Base-by-base conservation (phyloP, 495 filamentous ascomycete genomes). In the Daldinia vernicosa region DNA sequence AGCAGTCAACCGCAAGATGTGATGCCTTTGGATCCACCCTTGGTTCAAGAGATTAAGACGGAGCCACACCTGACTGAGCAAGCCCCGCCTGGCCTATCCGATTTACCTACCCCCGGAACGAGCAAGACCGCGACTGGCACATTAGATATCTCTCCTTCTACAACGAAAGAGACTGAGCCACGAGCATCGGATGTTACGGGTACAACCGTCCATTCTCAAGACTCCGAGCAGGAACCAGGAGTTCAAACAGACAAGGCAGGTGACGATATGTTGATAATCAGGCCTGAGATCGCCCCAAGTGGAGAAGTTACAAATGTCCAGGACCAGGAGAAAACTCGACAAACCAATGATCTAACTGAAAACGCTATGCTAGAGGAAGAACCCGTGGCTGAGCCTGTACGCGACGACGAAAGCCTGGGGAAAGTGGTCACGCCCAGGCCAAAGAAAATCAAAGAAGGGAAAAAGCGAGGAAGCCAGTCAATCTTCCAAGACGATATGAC, bases 401-500 rank as follows among this genome's bases (percentile, higher is more conserved):
- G 30, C 50, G 60, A 70, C 8, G 47, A 71, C 27, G 61, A 61
- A 26, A 24, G 26, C 50, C 24, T 39, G 15, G 69, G 71, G 33
- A 17, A 47, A 17, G 39, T 45, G 22, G 43, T 24, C 35, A 43
- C 65, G 39, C 30, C 39, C 27, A 79, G 76, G 57, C 76, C 78
- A 30, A 75, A 77, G 63, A 76, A 80, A 72, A 73, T 77, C 53
- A 71, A 79, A 76, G 74, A 76, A 45, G 74, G 72, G 54, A 66
- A 77, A 51, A 74, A 76, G 63, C 63, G 62, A 51, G 67, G 67
- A 39, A 69, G 59, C 60, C 68, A 69, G 11, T 14, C 62, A 50
- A 2, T 40, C 24, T 26, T 59, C n/a, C n/a, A n/a, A 24, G 65
- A 72, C 12, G 69, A 66, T 52, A n/a, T 14, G 8, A 22, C 17